Evolutionary conservation across 2,329 filamentous ascomycete genomes (phyloP), one percentile per base, ranked within the genome.

Genomic region (Penicillium sp.): DNA sequence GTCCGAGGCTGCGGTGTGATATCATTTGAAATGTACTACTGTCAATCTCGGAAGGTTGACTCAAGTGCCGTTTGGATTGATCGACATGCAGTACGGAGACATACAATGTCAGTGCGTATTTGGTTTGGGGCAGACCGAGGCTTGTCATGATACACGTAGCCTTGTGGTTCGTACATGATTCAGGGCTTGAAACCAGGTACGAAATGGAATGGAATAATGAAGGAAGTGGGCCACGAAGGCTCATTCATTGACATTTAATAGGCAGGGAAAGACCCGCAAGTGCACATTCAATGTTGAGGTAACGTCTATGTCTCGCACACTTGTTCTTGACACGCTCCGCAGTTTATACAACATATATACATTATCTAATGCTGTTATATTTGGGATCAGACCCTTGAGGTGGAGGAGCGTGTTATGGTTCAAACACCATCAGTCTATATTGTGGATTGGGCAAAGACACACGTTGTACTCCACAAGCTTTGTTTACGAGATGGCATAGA

Each of bases 401-500:
- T 20, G 52, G 31, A 42, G 9, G n/a, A n/a, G 31, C 7, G 42
- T 34, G 5, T 34, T 49, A 35, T 37, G 29, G 31, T 34, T 24
- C 22, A 31, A 44, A 49, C 35, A 42, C 51, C 20, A 42, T 55
- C 10, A 35, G 29, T 11, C 38, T 51, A 26, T 18, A 7, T 43
- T 45, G 16, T n/a, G 22, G 38, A 32, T 7, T 14, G 24, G 34
- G 26, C n/a, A 7, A 22, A 34, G 16, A 16, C 29, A 16, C 9
- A 14, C 7, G 10, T 5, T 22, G 13, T 43, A 35, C 45, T 58
- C 55, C 45, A 57, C 50, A 49, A 34, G 14, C 52, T 55, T 24
- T 34, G 53, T 39, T 51, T 55, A 50, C 45, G 51, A 61, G 42
- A 59, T 60, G 11, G 31, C 22, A 49, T 51, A 51, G 42, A 14